A percentile compares a stretch with the other conserved stretches of the same genome.
Conservation (phyloP, 331 rosid genomes). For the Dryas integrifolia region DNA sequence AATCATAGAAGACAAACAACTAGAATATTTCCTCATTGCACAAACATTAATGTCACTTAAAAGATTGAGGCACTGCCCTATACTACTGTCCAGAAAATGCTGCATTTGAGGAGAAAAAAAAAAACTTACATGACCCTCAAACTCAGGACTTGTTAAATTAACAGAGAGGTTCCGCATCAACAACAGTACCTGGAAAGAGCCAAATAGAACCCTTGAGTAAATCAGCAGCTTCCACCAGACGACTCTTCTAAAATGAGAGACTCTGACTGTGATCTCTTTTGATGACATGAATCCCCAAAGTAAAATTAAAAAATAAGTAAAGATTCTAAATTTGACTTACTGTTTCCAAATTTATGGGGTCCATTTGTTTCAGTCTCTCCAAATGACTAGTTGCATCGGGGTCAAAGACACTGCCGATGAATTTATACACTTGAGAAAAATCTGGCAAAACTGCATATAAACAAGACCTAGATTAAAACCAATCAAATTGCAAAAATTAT, state of each 20-base stretch:
- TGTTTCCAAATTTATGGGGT: conserved; percentile 78
- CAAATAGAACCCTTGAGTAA: conserved; percentile 13
- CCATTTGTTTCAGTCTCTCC: conserved; percentile 73
- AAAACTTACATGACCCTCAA: conserved; percentile 69
- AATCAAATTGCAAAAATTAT: conserved; percentile 6
- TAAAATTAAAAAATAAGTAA: background rate
- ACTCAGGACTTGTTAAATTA: conserved; percentile 74
- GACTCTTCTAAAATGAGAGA: background rate
- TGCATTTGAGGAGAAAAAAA: background rate
- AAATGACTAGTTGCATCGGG: conserved; percentile 61
- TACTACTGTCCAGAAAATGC: background rate
- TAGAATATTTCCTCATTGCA: background rate
- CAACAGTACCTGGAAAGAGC: conserved; percentile 53
- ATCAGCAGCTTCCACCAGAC: background rate
- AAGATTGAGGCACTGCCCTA: background rate
- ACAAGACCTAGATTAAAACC: conserved; percentile 16
- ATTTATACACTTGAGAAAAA: conserved; percentile 77
- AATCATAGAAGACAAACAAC: background rate
- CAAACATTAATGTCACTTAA: background rate
- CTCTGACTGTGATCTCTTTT: background rate
- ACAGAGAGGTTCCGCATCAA: conserved; percentile 78
- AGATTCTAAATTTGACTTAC: conserved; percentile 41
- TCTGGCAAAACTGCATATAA: conserved; percentile 71
- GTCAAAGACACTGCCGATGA: conserved; percentile 88
- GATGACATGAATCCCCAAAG: background rate